phyloP scores from a whole-genome alignment of 2,329 filamentous ascomycete genomes.

The Fonsecaea multimorphosa region DNA sequence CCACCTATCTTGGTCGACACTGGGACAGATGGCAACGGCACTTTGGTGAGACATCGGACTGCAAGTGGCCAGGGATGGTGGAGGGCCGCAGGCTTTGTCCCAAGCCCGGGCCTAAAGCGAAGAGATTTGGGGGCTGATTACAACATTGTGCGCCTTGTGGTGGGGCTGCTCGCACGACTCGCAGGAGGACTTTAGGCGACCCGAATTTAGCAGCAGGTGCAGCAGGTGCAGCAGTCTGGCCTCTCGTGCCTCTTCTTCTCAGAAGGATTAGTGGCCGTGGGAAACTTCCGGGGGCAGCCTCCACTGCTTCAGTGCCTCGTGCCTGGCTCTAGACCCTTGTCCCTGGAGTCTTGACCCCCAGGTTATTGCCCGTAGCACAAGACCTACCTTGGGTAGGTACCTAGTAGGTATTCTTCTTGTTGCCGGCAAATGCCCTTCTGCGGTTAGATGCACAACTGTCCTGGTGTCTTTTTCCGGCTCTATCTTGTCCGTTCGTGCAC shows the following conservation, averaged over 20 bases:
- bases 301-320: neutral
- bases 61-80: neutral
- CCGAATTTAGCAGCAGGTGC: conserved; percentile 4
- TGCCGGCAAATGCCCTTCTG: neutral
- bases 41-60: neutral
- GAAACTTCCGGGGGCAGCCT: neutral
- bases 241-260: neutral
- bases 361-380: neutral
- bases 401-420: neutral
- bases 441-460: neutral
- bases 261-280: neutral
- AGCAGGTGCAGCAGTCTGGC: neutral
- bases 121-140: neutral
- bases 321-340: neutral
- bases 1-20: neutral
- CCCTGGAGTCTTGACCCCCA: neutral
- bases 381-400: too few relatives aligned
- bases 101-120: conserved; percentile 3
- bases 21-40: neutral
- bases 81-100: neutral
- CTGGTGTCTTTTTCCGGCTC: neutral
- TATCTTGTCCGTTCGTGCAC: neutral
- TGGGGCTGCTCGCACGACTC: neutral
- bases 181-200: neutral
- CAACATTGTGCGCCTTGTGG: conserved; percentile 1